phyloP scores from a whole-genome alignment of 225 moss, liverwort and hornwort genomes.

The Marchantia paleacea region DNA sequence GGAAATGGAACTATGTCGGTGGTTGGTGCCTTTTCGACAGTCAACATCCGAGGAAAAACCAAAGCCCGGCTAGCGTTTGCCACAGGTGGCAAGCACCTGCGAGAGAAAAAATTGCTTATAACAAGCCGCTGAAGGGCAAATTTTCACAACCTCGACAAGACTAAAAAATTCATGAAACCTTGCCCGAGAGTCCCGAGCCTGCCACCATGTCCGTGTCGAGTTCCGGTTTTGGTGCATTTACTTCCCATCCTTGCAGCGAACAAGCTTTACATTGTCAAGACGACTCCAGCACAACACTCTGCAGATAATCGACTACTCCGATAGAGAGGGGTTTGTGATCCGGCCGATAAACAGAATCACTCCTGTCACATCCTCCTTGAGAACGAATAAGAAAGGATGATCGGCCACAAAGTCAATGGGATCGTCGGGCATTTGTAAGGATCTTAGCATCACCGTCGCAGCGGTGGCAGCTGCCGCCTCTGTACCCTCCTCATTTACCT shows the following conservation, averaged over 20 bases:
- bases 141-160: too few species aligned
- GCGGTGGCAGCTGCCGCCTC: conserved; percentile 57
- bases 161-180: too few species aligned
- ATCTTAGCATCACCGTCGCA: conserved; percentile 14
- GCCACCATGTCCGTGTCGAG: too few species aligned
- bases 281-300: neutral
- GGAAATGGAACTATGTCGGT: too few species aligned
- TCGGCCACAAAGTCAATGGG: conserved; percentile 48
- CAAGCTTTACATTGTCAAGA: neutral
- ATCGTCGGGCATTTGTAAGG: neutral
- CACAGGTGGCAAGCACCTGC: too few species aligned
- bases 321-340: conserved; percentile 37
- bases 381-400: conserved; percentile 54
- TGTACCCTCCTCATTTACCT: conserved; percentile 66
- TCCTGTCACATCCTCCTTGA: conserved; percentile 45
- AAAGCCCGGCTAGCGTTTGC: too few species aligned
- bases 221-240: too few species aligned
- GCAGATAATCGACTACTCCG: neutral
- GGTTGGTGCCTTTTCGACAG: too few species aligned
- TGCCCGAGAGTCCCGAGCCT: too few species aligned
- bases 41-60: too few species aligned
- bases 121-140: too few species aligned
- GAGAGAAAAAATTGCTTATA: too few species aligned
- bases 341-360: conserved; percentile 47
- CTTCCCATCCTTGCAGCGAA: neutral